Base-by-base conservation (phyloP, 1,284 basidiomycete genomes). In the Agroathelia rolfsii region DNA sequence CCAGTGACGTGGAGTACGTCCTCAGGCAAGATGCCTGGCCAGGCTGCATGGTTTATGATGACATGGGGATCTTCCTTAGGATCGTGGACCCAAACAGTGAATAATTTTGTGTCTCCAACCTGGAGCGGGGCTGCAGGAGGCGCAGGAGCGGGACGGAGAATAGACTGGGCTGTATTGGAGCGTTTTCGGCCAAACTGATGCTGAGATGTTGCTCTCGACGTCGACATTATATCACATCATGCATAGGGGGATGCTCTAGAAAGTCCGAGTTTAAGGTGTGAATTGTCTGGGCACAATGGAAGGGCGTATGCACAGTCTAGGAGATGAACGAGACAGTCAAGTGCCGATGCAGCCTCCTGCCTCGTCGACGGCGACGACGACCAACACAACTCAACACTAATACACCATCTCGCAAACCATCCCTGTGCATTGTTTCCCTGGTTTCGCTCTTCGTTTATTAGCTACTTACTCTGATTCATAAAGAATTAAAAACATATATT, bases 41-140 rank as follows among this genome's bases (percentile, higher is more conserved):
- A 85, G 49, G 64, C 72, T 12, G 69, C 58, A 30, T 76, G 74
- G 43, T 86, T 85, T 48, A 87, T 64, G 10, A 72, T 62, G 32
- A 82, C 72, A 18, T 58, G 58, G 4, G 62, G 49, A 0, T 66
- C 68, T 23, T 80, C 74, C 45, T 70, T 73, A 11, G 64, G 47
- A 40, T 83, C 78, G 45, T 82, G 76, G 3, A 84, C 79, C 82
- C 82, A 84, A 10, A 66, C 64, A 25, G 72, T 78, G 21, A 85
- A 56, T 1, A 65, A 53, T 41, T 69, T 76, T 6, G 55, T 62
- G 44, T 80, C 78, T 10, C 80, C 81, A 17, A 70, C 45, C 44
- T 65, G 63, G 9, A 84, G 58, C 0, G 73, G 69, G 3, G 55
- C 41, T n/a, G 59, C 45, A 3, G 62, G 51, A 2, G 58, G 51